Evolutionary conservation across 257 asterid species (phyloP).

Genomic region (Primulina huaijiensis): DNA sequence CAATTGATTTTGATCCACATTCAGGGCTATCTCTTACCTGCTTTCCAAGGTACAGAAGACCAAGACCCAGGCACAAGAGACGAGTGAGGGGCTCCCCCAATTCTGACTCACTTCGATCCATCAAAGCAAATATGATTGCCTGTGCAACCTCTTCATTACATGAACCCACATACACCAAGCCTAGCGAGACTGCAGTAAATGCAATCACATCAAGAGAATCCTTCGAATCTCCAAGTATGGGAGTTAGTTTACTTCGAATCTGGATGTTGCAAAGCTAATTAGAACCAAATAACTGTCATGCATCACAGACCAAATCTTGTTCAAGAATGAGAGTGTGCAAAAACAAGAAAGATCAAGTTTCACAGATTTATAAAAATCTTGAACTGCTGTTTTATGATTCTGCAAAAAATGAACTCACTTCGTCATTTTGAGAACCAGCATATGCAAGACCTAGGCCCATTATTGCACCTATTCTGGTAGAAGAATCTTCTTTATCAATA

Average conservation of each 20-base stretch:
- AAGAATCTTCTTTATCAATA: slow-evolving; percentile 69
- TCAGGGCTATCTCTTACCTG: slow-evolving; percentile 51
- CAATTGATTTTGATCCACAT: neutral
- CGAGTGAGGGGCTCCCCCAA: slow-evolving; percentile 83
- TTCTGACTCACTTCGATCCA: slow-evolving; percentile 88
- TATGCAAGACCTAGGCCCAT: slow-evolving; percentile 98
- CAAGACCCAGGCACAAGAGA: slow-evolving; percentile 87
- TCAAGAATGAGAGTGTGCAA: neutral
- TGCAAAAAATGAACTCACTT: slow-evolving; percentile 40
- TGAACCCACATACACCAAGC: slow-evolving; percentile 84
- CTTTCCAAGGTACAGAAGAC: slow-evolving; percentile 90
- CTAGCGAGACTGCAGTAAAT: slow-evolving; percentile 85
- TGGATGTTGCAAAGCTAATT: slow-evolving; percentile 31
- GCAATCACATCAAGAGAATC: slow-evolving; percentile 84
- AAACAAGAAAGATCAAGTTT: neutral
- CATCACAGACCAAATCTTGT: neutral
- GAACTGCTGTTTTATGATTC: slow-evolving; percentile 4
- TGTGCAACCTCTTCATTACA: slow-evolving; percentile 93
- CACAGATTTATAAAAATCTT: neutral
- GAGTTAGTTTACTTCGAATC: slow-evolving; percentile 62
- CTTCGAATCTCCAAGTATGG: slow-evolving; percentile 71
- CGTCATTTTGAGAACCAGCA: slow-evolving; percentile 88
- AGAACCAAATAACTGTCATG: slow-evolving; percentile 16
- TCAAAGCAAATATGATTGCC: slow-evolving; percentile 74
- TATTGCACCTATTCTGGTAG: slow-evolving; percentile 86